Base-by-base conservation (phyloP, 371 early-diverging fungal species). In the Mucor irregularis region DNA sequence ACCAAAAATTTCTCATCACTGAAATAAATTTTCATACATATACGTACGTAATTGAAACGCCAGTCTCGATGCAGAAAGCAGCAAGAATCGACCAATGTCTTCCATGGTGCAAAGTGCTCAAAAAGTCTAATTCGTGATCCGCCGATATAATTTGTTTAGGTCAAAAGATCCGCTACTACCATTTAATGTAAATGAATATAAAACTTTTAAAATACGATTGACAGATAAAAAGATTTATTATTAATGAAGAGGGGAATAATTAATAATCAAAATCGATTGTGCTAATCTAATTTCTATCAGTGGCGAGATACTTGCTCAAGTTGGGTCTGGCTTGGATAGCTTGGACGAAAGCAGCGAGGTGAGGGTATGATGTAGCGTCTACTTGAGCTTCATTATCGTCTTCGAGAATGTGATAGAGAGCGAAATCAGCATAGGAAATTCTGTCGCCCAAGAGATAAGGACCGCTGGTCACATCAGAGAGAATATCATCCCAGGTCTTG, bases 391-490 rank as follows among this genome's bases (percentile, higher is more conserved):
- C 33, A 5, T 38, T 42, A 35, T 58, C 62, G 16, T 64, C 61
- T 19, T 61, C 59, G 9, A 66, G 16, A 10, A 34, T 42, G 21
- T 61, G 62, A 26, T 52, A 71, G 4, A 71, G 29, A 4, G 58
- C 14, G 43, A 71, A 71, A 30, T 71, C 71, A 19, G 53, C 56
- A 31, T 71, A 71, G n/a, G 64, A 33, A 16, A 67, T 64, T 29
- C 55, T 19, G 14, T 66, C 49, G 30, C 68, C 71, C 13, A 68
- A 42, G 2, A 62, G 9, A 46, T 58, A 71, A 33, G 71, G 68
- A 0, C 71, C 71, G 9, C 40, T 38, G 8, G n/a, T 19, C 2
- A 28, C 28, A 16, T 35, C 40, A 16, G 58, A 57, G 16, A 21
- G 39, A 16, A 19, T 71, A 42, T 19, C 17, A 10, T 53, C 48